Base-by-base conservation (phyloP, 2,329 filamentous ascomycete species). In the Venturia carpophila region DNA sequence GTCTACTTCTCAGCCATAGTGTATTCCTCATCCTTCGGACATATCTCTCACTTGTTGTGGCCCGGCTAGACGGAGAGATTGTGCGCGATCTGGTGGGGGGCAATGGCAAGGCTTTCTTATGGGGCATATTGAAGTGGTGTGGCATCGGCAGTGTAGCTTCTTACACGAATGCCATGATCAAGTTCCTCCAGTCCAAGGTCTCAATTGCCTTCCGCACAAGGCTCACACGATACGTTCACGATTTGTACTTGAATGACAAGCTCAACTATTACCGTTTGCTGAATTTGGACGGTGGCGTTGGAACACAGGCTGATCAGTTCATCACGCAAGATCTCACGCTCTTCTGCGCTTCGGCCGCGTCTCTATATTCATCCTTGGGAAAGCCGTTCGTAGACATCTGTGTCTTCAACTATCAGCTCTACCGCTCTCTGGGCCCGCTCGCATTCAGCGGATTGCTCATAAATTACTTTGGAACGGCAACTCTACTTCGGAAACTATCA, bases 111-210 rank as follows among this genome's bases (percentile, higher is more conserved):
- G 83, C 86, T 0, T 99, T 99, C 74, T 79, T 94, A 10, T 90
- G 88, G 86, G 94, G 94, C 6, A 88, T 99, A 60, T 75, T 88
- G 61, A 97, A 97, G 81, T 99, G 94, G 94, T 92, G 92, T 69
- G 92, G 93, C 3, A 87, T 99, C 43, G 94, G 94, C 52, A 91
- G 90, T 2, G 87, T 97, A 68, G 93, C 92, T 10, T 96, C 93
- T 0, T 99, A 99, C 73, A 97, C 93, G 62, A 99, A 99, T 75
- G 92, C 93, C 64, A 97, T 95, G 89, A 99, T 99, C 81, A 97
- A 97, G 76, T 99, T 90, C 77, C 83, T 99, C 68, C 93, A 99
- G 77, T 93, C 91, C 62, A 99, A 99, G 79, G 92, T 99, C 64
- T 96, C 93, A 7, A 99, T 99, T 69, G 93, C 95, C 42, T 99